A percentile compares a stretch with the other conserved stretches of the same genome.
Conservation (phyloP, 306 rosid species). For the Lithocarpus polystachyus region DNA sequence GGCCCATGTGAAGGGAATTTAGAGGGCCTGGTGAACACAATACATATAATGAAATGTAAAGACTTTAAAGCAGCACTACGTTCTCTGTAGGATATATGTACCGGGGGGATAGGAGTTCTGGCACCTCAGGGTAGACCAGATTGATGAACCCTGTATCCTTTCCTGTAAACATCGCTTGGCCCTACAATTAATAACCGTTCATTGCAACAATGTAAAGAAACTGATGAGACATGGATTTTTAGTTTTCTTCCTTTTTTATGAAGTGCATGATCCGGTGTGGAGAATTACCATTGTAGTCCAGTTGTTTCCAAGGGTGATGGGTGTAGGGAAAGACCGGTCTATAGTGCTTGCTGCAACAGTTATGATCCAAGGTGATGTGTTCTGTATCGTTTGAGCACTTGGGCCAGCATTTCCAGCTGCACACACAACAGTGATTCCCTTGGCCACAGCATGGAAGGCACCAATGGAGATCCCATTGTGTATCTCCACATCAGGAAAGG, state of each 20-base stretch:
- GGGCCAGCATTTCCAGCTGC: conserved; percentile 46
- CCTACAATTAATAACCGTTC: conserved; percentile 17
- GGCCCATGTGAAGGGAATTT: not conserved
- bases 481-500: conserved; percentile 33
- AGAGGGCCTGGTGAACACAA: not conserved
- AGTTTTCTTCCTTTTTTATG: not conserved
- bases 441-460: conserved; percentile 47
- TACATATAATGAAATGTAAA: not conserved
- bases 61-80: not conserved
- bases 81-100: conserved; percentile 9
- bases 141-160: conserved; percentile 28
- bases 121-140: conserved; percentile 37
- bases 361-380: conserved; percentile 45
- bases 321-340: conserved; percentile 49
- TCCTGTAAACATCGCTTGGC: conserved; percentile 33
- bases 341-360: conserved; percentile 44
- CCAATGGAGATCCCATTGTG: conserved; percentile 31
- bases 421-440: conserved; percentile 43
- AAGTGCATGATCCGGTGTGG: not conserved
- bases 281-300: conserved; percentile 39
- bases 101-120: conserved; percentile 32
- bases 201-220: not conserved
- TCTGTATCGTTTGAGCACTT: conserved; percentile 31
- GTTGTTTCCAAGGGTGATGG: conserved; percentile 42
- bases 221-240: not conserved